phyloP scores from a whole-genome alignment of 495 filamentous ascomycete genomes.

The Penicillium simplicissimum region DNA sequence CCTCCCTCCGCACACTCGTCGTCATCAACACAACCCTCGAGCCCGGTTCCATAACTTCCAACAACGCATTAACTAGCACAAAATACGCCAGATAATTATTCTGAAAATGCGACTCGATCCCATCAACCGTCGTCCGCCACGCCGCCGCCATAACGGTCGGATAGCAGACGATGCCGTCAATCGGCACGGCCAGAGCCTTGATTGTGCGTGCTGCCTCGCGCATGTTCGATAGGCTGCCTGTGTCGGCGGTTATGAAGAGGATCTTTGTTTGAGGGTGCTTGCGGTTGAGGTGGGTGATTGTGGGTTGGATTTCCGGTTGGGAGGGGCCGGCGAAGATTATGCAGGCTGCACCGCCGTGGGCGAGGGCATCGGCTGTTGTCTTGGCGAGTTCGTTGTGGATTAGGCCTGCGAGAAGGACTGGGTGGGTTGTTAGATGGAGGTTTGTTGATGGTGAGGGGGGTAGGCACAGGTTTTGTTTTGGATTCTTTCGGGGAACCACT shows the following conservation, averaged over 20 bases:
- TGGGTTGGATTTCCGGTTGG: conserved; percentile 36
- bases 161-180: conserved; percentile 28
- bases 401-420: conserved; percentile 24
- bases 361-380: conserved; percentile 24
- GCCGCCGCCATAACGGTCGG: conserved; percentile 23
- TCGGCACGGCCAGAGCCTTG: conserved; percentile 15
- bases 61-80: conserved; percentile 22
- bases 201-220: conserved; percentile 19
- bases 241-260: conserved; percentile 24
- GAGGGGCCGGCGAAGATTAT: conserved; percentile 48
- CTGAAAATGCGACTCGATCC: conserved; percentile 29
- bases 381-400: conserved; percentile 19
- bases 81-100: conserved; percentile 30
- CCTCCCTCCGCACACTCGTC: conserved; percentile 24
- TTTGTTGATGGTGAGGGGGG: conserved; percentile 4
- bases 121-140: conserved; percentile 23
- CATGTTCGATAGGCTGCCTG: conserved; percentile 17
- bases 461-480: conserved; percentile 40
- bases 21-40: conserved; percentile 24
- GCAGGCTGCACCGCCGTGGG: conserved; percentile 37
- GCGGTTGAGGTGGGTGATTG: conserved; percentile 40
- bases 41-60: conserved; percentile 9
- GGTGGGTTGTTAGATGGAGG: background rate
- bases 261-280: conserved; percentile 23
- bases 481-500: conserved; percentile 39